A percentile compares a stretch with the other conserved stretches of the same genome.
phyloP scores from a whole-genome alignment of 208 protist genomes.

The Crithidia sp. region DNA sequence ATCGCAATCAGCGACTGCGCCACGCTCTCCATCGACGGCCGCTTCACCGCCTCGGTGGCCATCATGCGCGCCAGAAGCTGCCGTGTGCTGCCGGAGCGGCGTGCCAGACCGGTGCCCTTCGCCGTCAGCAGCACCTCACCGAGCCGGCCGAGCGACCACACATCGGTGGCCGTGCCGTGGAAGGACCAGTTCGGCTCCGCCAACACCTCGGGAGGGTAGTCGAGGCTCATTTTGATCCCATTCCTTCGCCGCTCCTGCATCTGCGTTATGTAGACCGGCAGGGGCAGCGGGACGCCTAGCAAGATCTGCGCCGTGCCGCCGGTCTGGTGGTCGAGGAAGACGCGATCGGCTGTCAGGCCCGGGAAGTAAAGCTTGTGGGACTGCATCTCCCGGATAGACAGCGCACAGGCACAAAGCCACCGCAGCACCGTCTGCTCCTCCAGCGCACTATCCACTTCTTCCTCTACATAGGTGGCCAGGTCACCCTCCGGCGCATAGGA shows the following conservation, averaged over 20 bases:
- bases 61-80: conserved; percentile 66
- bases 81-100: conserved; percentile 44
- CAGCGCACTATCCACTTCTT: conserved; percentile 40
- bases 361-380: conserved; percentile 49
- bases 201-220: conserved; percentile 83
- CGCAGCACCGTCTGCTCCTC: conserved; percentile 46
- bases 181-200: conserved; percentile 34
- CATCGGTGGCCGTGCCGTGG: conserved; percentile 59
- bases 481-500: conserved; percentile 63
- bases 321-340: conserved; percentile 48
- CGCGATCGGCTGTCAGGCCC: conserved; percentile 58
- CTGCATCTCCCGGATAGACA: conserved; percentile 57
- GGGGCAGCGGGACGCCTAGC: conserved; percentile 68
- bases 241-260: conserved; percentile 55
- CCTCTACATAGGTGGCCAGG: conserved; percentile 61
- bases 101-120: conserved; percentile 36
- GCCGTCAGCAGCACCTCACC: conserved; percentile 54
- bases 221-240: conserved; percentile 48
- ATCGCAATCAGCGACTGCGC: conserved; percentile 34
- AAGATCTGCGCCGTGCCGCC: conserved; percentile 38
- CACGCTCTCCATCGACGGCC: conserved; percentile 45
- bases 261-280: conserved; percentile 53
- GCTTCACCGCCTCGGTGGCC: conserved; percentile 34
- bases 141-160: conserved; percentile 77
- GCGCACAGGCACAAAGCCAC: conserved; percentile 63